These are phyloP conservation scores for Aphanomyces stellatus DNA, from an alignment of 352 stramenopile genomes.

Conservation along the genomic window DNA sequence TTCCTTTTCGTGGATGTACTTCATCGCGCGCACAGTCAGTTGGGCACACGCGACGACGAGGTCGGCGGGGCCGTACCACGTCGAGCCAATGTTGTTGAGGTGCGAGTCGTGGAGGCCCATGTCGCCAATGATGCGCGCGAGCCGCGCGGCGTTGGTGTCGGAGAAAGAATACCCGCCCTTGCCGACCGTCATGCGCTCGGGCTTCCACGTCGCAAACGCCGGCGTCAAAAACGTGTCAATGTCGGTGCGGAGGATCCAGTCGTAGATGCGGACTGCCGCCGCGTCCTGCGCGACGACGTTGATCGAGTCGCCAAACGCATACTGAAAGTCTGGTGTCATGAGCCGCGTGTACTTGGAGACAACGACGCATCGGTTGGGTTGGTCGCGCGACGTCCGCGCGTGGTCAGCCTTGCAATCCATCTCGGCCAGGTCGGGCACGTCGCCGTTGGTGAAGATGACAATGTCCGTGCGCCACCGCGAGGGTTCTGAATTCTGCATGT, in stretches of 20 bases:
- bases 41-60: neutral
- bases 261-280: neutral
- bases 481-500: slow-evolving; percentile 6
- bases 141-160: neutral
- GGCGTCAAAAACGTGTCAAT: slow-evolving; percentile 12
- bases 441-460: neutral
- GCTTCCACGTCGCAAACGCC: slow-evolving; percentile 9
- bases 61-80: slow-evolving; percentile 10
- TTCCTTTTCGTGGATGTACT: slow-evolving; percentile 1
- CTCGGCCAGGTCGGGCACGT: neutral
- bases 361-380: slow-evolving; percentile 15
- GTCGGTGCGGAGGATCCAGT: slow-evolving; percentile 8
- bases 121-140: neutral
- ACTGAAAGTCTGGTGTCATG: neutral
- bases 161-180: neutral
- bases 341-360: neutral
- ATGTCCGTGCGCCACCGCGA: slow-evolving; percentile 9
- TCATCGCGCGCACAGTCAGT: neutral
- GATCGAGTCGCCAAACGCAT: slow-evolving; percentile 8
- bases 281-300: neutral
- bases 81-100: slow-evolving; percentile 12
- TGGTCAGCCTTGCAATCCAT: neutral
- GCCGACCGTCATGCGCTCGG: neutral
- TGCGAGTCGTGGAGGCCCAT: neutral
- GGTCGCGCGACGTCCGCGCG: neutral